Conservation (phyloP, 176 grass and related monocot genomes). For the Otatea glauca region DNA sequence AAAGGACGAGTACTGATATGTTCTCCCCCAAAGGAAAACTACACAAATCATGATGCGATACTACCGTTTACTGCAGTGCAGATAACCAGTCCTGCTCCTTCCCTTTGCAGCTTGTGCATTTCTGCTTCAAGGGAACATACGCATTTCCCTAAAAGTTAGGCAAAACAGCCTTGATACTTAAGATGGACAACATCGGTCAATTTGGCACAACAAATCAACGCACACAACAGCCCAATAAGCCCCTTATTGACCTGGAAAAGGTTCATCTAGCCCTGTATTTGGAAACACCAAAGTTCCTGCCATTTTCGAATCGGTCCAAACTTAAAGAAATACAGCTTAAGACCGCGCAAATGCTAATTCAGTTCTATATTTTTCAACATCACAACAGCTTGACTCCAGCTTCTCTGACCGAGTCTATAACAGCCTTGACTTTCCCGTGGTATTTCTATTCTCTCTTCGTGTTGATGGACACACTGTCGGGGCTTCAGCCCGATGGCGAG, state of each 20-base stretch:
- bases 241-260: conserved; percentile 38
- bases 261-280: background rate
- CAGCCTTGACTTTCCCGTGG: conserved; percentile 81
- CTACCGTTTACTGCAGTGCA: background rate
- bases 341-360: background rate
- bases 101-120: background rate
- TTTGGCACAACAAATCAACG: background rate
- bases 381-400: conserved; percentile 73
- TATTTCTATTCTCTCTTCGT: conserved; percentile 64
- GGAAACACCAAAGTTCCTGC: background rate
- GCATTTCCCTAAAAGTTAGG: background rate
- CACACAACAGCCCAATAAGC: background rate
- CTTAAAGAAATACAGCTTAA: conserved; percentile 13
- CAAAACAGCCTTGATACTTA: background rate
- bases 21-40: background rate
- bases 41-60: background rate
- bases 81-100: background rate
- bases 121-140: background rate
- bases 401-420: conserved; percentile 76
- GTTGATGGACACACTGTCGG: conserved; percentile 71
- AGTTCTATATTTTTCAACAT: background rate
- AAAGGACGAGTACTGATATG: background rate
- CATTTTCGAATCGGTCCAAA: background rate
- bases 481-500: too few species aligned
- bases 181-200: background rate